phyloP scores from a whole-genome alignment of 1,284 basidiomycete genomes.

The Apiotrichum akiyoshidainum region DNA sequence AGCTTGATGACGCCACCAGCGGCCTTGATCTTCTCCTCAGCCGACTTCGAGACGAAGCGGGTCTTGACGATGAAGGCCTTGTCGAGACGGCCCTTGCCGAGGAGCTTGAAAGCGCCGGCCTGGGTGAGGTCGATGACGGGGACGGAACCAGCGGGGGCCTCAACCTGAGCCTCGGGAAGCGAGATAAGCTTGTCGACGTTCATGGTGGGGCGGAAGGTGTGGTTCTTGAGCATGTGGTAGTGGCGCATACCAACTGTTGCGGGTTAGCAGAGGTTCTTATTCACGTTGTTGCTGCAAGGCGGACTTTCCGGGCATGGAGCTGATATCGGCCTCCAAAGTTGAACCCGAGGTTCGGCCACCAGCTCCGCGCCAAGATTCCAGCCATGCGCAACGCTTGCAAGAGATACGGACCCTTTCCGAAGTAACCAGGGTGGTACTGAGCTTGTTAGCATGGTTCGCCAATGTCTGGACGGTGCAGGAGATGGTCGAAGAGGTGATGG shows the following conservation, averaged over 20 bases:
- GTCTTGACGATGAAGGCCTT: conserved; percentile 91
- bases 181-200: conserved; percentile 81
- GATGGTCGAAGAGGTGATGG: no score
- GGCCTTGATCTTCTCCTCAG: conserved; percentile 77
- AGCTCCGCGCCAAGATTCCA: no score
- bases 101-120: conserved; percentile 53
- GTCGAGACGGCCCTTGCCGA: conserved; percentile 51
- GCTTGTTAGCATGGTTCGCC: background rate
- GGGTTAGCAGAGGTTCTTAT: background rate
- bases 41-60: conserved; percentile 81
- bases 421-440: conserved; percentile 80
- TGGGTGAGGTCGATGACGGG: conserved; percentile 5
- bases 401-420: conserved; percentile 48
- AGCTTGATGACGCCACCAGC: conserved; percentile 89
- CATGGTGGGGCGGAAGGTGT: conserved; percentile 87
- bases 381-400: no score
- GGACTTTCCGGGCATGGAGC: background rate
- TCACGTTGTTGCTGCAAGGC: background rate
- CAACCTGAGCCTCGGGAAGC: conserved; percentile 51
- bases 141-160: conserved; percentile 42
- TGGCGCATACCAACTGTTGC: conserved; percentile 85
- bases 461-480: no score
- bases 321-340: background rate
- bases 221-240: conserved; percentile 93
- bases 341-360: no score